A percentile compares a stretch with the other conserved stretches of the same genome.
phyloP scores from a whole-genome alignment of 805 yeast species.

The Yarrowia keelungensis region DNA sequence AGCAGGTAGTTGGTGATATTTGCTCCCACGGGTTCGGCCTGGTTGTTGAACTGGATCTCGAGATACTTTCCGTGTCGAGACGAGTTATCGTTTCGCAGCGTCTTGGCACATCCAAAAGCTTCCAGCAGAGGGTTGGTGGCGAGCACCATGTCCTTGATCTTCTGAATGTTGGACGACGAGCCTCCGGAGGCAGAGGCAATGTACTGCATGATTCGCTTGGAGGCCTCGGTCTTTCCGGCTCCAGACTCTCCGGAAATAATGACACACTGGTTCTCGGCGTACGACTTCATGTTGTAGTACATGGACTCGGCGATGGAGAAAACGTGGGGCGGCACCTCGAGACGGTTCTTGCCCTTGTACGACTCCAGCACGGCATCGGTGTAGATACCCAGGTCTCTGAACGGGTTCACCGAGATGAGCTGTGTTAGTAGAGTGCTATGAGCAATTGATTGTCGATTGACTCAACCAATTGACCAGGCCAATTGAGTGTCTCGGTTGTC shows the following conservation, averaged over 20 bases:
- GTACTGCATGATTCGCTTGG: conserved; percentile 97
- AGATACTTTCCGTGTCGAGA: conserved; percentile 93
- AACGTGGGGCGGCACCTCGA: conserved; percentile 97
- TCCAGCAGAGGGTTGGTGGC: conserved; percentile 95
- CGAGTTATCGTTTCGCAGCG: conserved; percentile 85
- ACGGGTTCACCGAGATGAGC: conserved; percentile 94
- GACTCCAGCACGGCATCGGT: conserved; percentile 76
- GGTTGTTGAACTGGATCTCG: conserved; percentile 83
- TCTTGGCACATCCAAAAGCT: conserved; percentile 93
- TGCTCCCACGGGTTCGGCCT: conserved; percentile 90
- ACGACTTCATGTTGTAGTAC: conserved; percentile 94
- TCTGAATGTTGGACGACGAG: conserved; percentile 69
- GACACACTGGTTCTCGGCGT: conserved; percentile 94
- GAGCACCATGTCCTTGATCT: conserved; percentile 94
- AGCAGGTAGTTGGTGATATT: conserved; percentile 92
- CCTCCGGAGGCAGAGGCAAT: conserved; percentile 85
- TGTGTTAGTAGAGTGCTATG: conserved; percentile 31
- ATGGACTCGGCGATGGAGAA: conserved; percentile 96
- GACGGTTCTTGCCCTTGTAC: conserved; percentile 88
- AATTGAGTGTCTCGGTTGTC: too few species aligned
- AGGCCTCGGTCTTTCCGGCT: conserved; percentile 98
- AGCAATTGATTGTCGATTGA: too few species aligned
- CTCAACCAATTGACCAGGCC: too few species aligned
- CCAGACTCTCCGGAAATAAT: conserved; percentile 98
- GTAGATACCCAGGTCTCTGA: conserved; percentile 94